Evolutionary conservation across 495 filamentous ascomycete species (phyloP).

Genomic region (Cudoniella acicularis): DNA sequence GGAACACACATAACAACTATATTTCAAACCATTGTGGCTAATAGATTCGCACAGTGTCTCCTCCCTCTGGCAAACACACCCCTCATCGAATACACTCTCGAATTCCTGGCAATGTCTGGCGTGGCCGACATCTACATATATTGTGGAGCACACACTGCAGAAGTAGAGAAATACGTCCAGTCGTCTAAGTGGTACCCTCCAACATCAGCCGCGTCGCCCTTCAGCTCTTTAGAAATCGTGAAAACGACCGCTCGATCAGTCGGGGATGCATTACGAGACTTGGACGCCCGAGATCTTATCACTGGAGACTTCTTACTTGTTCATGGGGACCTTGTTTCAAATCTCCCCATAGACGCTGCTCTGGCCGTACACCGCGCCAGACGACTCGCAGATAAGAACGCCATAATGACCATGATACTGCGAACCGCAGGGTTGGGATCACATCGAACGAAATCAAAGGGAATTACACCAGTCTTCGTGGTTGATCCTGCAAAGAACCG

Average conservation of each 20-base stretch:
- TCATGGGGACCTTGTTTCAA: conserved; percentile 92
- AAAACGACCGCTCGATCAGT: conserved; percentile 77
- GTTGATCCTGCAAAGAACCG: conserved; percentile 75
- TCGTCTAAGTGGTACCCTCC: conserved; percentile 30
- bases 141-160: conserved; percentile 82
- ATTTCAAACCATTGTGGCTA: too few relatives aligned
- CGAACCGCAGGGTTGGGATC: conserved; percentile 64
- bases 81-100: conserved; percentile 94
- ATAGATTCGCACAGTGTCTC: conserved; percentile 62
- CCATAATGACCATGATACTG: conserved; percentile 97
- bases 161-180: conserved; percentile 80
- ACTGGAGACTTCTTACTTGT: conserved; percentile 88
- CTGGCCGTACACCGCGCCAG: conserved; percentile 76
- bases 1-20: too few relatives aligned
- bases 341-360: conserved; percentile 76
- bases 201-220: conserved; percentile 62
- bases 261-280: conserved; percentile 91
- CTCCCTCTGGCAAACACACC: conserved; percentile 90
- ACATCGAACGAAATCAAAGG: conserved; percentile 71
- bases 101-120: conserved; percentile 91
- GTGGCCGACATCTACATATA: conserved; percentile 92
- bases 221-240: conserved; percentile 77
- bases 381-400: conserved; percentile 81
- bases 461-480: conserved; percentile 76
- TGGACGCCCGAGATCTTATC: conserved; percentile 83